A percentile compares a stretch with the other conserved stretches of the same genome.
These are phyloP conservation scores for Rhynchosporium graminicola DNA, from an alignment of 2,329 filamentous ascomycete species.

Conservation along the genomic window DNA sequence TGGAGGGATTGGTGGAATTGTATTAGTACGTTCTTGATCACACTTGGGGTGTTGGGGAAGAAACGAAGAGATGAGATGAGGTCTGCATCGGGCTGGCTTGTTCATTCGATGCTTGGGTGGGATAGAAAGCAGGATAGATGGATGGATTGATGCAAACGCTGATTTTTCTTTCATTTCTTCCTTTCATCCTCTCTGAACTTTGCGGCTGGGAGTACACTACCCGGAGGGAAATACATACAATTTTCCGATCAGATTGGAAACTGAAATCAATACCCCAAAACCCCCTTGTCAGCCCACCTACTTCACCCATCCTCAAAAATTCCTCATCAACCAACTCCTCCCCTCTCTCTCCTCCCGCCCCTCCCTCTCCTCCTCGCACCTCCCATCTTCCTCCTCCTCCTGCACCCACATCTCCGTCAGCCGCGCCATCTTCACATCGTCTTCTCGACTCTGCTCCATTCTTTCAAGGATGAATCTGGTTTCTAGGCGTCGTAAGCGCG, in stretches of 20 bases:
- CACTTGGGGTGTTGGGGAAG: neutral
- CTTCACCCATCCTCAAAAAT: neutral
- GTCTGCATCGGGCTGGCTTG: neutral
- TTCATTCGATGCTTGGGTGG: neutral
- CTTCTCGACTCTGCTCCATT: neutral
- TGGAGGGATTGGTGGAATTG: neutral
- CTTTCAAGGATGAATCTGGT: no score
- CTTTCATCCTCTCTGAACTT: neutral
- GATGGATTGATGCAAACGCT: neutral
- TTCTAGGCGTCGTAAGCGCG: no score
- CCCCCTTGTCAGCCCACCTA: neutral
- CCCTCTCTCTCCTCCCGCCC: neutral
- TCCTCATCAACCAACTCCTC: neutral
- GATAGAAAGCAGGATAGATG: no score
- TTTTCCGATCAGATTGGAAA: neutral
- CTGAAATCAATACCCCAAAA: neutral
- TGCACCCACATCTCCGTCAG: neutral
- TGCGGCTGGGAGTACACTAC: neutral
- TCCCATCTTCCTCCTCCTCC: neutral
- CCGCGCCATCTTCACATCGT: neutral
- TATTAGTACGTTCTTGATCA: neutral
- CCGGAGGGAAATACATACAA: neutral
- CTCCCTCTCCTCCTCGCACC: neutral
- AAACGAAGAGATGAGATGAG: neutral
- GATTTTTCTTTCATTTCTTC: neutral